Evolutionary conservation across 306 rosid species (phyloP).

Genomic region (Sphenostylis stenocarpa): DNA sequence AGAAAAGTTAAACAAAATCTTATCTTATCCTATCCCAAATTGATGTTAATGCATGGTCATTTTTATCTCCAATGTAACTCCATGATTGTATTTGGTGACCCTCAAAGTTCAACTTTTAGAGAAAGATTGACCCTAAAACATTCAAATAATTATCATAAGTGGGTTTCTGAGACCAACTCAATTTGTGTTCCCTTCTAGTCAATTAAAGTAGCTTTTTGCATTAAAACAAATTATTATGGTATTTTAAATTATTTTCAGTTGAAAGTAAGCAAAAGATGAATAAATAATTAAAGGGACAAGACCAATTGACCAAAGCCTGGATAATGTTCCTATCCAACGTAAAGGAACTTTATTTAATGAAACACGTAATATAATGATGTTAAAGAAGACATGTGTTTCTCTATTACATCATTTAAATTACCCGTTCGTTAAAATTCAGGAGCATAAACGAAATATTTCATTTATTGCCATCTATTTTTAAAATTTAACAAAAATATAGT

Average conservation of each 20-base stretch:
- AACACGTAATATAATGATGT: background rate
- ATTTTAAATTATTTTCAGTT: background rate
- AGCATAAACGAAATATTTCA: too few relatives aligned
- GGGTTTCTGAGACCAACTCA: conserved; percentile 29
- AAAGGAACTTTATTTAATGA: background rate
- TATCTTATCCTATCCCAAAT: background rate
- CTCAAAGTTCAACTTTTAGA: conserved; percentile 29
- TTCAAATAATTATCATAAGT: conserved; percentile 26
- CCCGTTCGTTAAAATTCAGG: too few relatives aligned
- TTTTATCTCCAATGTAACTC: too few relatives aligned
- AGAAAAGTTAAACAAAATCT: too few relatives aligned
- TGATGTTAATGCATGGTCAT: background rate
- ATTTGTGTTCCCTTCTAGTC: background rate
- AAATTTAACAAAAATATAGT: too few relatives aligned
- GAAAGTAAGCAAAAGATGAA: background rate
- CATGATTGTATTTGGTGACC: conserved; percentile 23
- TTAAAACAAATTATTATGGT: background rate
- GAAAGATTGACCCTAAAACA: background rate
- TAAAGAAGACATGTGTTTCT: background rate
- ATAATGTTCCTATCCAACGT: background rate
- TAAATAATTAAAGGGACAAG: background rate
- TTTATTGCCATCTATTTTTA: too few relatives aligned
- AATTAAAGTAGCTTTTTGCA: conserved; percentile 26
- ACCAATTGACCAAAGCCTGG: background rate
- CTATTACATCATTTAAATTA: background rate